Conservation (phyloP, 1,284 basidiomycete species). For the Ustilago cynodontis region DNA sequence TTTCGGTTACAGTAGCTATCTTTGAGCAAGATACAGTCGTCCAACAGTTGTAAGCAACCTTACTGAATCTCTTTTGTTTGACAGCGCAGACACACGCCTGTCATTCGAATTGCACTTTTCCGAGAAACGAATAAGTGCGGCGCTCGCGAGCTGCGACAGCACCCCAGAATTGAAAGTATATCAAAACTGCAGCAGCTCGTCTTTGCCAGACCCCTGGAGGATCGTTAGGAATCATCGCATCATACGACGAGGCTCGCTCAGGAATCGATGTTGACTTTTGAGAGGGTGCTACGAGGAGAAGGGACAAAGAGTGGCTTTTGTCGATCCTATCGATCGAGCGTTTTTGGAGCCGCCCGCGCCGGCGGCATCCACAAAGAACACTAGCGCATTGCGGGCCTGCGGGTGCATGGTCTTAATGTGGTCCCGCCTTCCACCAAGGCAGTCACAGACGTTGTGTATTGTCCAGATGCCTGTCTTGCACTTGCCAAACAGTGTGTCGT, state of each 20-base stretch:
- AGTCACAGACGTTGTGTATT: not conserved
- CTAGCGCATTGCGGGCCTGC: too few species aligned
- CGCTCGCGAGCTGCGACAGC: not conserved
- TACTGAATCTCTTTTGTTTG: not conserved
- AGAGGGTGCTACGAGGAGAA: not conserved
- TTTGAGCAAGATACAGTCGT: not conserved
- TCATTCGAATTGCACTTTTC: not conserved
- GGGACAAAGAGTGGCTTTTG: not conserved
- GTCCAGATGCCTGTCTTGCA: not conserved
- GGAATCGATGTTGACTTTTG: not conserved
- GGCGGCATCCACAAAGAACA: not conserved
- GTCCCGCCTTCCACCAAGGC: not conserved
- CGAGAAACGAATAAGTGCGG: not conserved
- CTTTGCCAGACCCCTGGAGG: not conserved
- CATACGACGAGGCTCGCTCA: not conserved
- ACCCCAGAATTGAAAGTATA: conserved; percentile 2
- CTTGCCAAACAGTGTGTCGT: not conserved
- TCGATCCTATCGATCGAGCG: conserved; percentile 3
- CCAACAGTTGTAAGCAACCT: not conserved
- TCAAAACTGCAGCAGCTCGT: too few species aligned
- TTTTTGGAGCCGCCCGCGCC: not conserved
- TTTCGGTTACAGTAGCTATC: too few species aligned
- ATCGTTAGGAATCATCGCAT: not conserved
- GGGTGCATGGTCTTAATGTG: not conserved
- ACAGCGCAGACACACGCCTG: not conserved